Conservation (phyloP, 2,329 filamentous ascomycete species). For the Calonectria hongkongensis region DNA sequence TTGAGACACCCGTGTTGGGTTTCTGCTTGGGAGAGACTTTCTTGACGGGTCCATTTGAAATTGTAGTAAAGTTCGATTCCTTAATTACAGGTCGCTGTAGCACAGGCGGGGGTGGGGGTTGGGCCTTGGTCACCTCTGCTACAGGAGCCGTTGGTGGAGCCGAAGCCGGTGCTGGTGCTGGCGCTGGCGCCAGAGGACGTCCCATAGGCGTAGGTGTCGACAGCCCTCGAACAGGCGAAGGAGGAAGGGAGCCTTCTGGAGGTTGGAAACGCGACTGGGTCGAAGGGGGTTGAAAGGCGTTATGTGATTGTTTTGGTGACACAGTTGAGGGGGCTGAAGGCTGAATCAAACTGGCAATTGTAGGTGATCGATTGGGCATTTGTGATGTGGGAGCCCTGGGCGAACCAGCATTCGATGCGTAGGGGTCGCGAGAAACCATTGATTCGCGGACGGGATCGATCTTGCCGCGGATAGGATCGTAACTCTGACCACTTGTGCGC, state of each 20-base stretch:
- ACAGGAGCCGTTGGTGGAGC: slow-evolving; percentile 59
- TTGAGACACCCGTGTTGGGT: slow-evolving; percentile 62
- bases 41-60: slow-evolving; percentile 65
- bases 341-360: slow-evolving; percentile 93
- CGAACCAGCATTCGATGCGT: slow-evolving; percentile 67
- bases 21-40: slow-evolving; percentile 70
- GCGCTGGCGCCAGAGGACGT: slow-evolving; percentile 57
- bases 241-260: slow-evolving; percentile 63
- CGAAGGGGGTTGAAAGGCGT: slow-evolving; percentile 51
- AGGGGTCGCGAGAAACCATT: slow-evolving; percentile 72
- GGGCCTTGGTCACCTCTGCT: slow-evolving; percentile 7
- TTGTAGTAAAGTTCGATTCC: slow-evolving; percentile 64
- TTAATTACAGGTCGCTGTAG: slow-evolving; percentile 58
- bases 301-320: slow-evolving; percentile 56
- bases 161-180: slow-evolving; percentile 63
- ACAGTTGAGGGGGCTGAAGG: slow-evolving; percentile 58
- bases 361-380: slow-evolving; percentile 77
- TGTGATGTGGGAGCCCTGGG: slow-evolving; percentile 65
- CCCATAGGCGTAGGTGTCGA: slow-evolving; percentile 60
- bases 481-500: slow-evolving; percentile 86
- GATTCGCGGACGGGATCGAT: slow-evolving; percentile 80
- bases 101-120: slow-evolving; percentile 3
- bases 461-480: slow-evolving; percentile 91
- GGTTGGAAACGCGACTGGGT: slow-evolving; percentile 57
- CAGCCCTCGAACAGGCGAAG: slow-evolving; percentile 62